Base-by-base conservation (phyloP, 2,329 filamentous ascomycete species). In the Dendryphion nanum region DNA sequence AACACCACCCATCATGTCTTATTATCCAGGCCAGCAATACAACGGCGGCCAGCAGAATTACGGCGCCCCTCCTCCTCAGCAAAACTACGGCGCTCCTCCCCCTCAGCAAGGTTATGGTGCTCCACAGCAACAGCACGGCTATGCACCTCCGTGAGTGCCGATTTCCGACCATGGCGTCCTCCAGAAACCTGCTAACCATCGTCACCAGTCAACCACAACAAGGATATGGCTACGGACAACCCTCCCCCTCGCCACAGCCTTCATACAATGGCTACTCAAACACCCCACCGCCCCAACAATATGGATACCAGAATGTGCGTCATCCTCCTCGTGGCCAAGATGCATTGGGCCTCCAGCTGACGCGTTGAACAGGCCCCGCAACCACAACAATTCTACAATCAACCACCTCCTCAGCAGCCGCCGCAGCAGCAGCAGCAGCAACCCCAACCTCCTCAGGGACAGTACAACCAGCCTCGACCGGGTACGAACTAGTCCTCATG, bases 371-470 rank as follows among this genome's bases (percentile, higher is more conserved):
- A 53, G 58, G 55, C 44, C 43, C 62, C 60, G 19, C 62, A 60
- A 30, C 61, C 54, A 14, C 58, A 61, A 40, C 57, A 59, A 36
- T 59, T 58, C 41, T 55, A n/a, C 10, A 10, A 79, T 50, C 74
- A 74, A 35, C 64, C 64, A 48, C 77, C 71, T 6, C 86, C 86
- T 35, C 75, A 82, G 2, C 78, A 83, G 35, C 86, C 86, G 6
- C 84, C 85, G 21, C 21, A 26, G 23, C 10, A 26, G 23, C 23
- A 26, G 23, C 23, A 26, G 10, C 23, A 26, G 23, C 23, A n/a
- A 10, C 23, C 23, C 23, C n/a, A n/a, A n/a, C n/a, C n/a, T n/a
- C n/a, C n/a, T n/a, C n/a, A n/a, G n/a, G n/a, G n/a, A n/a, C n/a
- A n/a, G n/a, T n/a, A n/a, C n/a, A n/a, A n/a, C n/a, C n/a, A n/a